Percentiles rank a stretch among this genome's conserved stretches.
These are phyloP conservation scores for Metschnikowia kunwiensis DNA, from an alignment of 805 yeast species.

Conservation along the genomic window DNA sequence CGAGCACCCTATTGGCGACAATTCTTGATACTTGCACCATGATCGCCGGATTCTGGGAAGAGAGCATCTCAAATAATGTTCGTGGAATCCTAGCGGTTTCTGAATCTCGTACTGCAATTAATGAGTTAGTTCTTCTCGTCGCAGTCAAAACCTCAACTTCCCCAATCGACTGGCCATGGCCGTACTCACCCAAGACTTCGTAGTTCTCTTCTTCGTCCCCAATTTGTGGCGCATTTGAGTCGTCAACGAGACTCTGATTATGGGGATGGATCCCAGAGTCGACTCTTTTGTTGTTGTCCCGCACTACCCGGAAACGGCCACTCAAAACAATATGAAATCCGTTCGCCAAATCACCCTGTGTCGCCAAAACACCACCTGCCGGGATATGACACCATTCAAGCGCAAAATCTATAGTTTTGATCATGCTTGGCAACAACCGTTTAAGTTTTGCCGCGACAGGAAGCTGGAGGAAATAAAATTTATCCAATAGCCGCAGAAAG, in stretches of 20 bases:
- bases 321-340: slow-evolving; percentile 87
- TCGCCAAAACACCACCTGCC: slow-evolving; percentile 79
- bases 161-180: slow-evolving; percentile 93
- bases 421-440: slow-evolving; percentile 59
- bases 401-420: slow-evolving; percentile 81
- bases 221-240: slow-evolving; percentile 14
- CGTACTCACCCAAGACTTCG: slow-evolving; percentile 67
- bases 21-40: slow-evolving; percentile 86
- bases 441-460: slow-evolving; percentile 74
- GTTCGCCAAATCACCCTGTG: slow-evolving; percentile 83
- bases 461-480: slow-evolving; percentile 70
- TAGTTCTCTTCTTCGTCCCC: slow-evolving; percentile 21
- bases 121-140: slow-evolving; percentile 60
- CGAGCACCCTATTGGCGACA: slow-evolving; percentile 62
- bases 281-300: slow-evolving; percentile 19
- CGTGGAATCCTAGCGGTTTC: slow-evolving; percentile 93
- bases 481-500: slow-evolving; percentile 66
- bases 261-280: slow-evolving; percentile 8
- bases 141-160: slow-evolving; percentile 92
- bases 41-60: slow-evolving; percentile 80
- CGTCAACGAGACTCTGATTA: slow-evolving; percentile 22
- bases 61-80: slow-evolving; percentile 78
- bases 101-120: slow-evolving; percentile 87
- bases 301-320: slow-evolving; percentile 76
- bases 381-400: slow-evolving; percentile 90